A percentile compares a stretch with the other conserved stretches of the same genome.
phyloP scores from a whole-genome alignment of 2,329 filamentous ascomycete genomes.

The Botrytis squamosa region DNA sequence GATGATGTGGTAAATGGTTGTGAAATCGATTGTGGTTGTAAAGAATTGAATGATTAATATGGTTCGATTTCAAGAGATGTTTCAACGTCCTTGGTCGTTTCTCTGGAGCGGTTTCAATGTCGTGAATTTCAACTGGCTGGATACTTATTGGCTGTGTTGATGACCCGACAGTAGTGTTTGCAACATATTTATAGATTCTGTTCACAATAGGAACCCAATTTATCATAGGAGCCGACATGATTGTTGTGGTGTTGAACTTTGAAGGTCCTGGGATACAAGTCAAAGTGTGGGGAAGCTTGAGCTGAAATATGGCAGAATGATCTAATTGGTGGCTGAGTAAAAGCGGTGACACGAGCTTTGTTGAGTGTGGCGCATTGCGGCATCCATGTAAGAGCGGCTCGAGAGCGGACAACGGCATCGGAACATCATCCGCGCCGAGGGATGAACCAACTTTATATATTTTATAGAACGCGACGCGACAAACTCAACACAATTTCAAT shows the following conservation, averaged over 20 bases:
- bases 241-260: conserved; percentile 19
- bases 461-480: conserved; percentile 2
- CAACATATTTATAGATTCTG: conserved; percentile 40
- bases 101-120: conserved; percentile 76
- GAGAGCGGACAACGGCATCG: background rate
- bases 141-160: conserved; percentile 51
- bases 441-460: background rate
- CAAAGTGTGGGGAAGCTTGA: conserved; percentile 11
- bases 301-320: background rate
- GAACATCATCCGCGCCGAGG: background rate
- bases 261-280: background rate
- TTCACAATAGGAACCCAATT: conserved; percentile 46
- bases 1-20: conserved; percentile 80
- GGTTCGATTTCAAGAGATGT: conserved; percentile 87
- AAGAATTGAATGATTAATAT: conserved; percentile 82
- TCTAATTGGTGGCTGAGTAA: background rate
- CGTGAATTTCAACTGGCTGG: conserved; percentile 69
- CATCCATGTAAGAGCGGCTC: no score
- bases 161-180: conserved; percentile 35
- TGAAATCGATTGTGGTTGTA: conserved; percentile 73
- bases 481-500: background rate
- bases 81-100: conserved; percentile 81
- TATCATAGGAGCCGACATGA: conserved; percentile 44
- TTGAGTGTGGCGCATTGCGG: background rate
- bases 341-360: background rate